Conservation (phyloP, 2,329 filamentous ascomycete species). For the Colletotrichum costaricense region DNA sequence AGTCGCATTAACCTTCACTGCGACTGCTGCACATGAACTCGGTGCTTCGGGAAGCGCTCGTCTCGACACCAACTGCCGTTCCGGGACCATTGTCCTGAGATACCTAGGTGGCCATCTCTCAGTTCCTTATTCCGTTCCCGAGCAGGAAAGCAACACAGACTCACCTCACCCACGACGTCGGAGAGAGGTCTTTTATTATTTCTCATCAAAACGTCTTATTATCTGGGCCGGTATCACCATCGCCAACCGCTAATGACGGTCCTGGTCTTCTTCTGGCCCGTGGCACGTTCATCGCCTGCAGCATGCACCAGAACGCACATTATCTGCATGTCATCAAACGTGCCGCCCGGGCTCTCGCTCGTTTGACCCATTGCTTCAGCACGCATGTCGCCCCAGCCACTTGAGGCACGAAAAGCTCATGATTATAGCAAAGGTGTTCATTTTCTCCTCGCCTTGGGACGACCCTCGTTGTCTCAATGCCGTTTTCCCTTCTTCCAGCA, state of each 20-base stretch:
- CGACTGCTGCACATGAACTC: background rate
- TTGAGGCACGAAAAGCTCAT: conserved; percentile 13
- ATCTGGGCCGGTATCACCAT: background rate
- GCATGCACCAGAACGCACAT: background rate
- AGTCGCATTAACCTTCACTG: no score
- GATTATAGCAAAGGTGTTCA: background rate
- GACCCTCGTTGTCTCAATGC: conserved; percentile 26
- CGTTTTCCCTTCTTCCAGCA: conserved; percentile 12
- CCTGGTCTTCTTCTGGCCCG: conserved; percentile 3
- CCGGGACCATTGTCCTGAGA: background rate
- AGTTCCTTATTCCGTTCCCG: background rate
- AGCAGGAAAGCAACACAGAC: background rate
- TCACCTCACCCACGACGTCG: conserved; percentile 11
- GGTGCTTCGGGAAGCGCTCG: conserved; percentile 18
- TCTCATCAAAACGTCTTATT: conserved; percentile 2
- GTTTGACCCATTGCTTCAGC: conserved; percentile 21
- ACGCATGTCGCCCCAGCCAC: conserved; percentile 5
- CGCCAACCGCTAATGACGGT: background rate
- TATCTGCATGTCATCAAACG: conserved; percentile 24
- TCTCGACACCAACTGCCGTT: background rate
- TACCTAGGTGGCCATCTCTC: no score
- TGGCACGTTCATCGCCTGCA: conserved; percentile 1
- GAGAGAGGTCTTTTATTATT: background rate
- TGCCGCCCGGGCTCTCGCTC: background rate
- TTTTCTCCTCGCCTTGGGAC: conserved; percentile 12